Percentiles rank a stretch among this genome's conserved stretches.
Conservation (phyloP, 2,329 filamentous ascomycete genomes). For the Arthrocladium fulminans region DNA sequence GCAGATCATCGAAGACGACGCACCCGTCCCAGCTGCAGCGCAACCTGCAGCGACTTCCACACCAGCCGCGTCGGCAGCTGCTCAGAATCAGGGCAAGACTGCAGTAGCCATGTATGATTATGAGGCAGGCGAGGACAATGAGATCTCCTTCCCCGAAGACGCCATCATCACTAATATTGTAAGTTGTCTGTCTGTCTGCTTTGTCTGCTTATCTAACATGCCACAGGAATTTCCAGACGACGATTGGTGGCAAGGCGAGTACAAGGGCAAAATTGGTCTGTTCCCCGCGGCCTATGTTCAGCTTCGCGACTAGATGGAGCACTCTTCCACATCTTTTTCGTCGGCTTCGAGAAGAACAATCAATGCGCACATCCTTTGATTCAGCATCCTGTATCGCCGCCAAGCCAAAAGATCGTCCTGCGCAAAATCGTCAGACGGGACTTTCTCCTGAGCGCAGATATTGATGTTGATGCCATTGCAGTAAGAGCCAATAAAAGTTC, state of each 20-base stretch:
- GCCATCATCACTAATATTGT: slow-evolving; percentile 71
- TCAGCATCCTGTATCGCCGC: not conserved
- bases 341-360: too few species aligned
- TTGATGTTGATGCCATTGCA: not conserved
- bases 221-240: slow-evolving; percentile 89
- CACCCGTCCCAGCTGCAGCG: slow-evolving; percentile 25
- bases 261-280: slow-evolving; percentile 67
- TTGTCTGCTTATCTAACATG: slow-evolving; percentile 22
- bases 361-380: too few species aligned
- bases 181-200: slow-evolving; percentile 32
- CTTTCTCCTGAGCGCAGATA: slow-evolving; percentile 8
- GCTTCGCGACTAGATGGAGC: slow-evolving; percentile 31
- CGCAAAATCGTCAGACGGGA: slow-evolving; percentile 9
- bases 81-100: slow-evolving; percentile 45
- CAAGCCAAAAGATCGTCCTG: not conserved
- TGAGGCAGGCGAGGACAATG: slow-evolving; percentile 90
- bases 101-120: slow-evolving; percentile 91
- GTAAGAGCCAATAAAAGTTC: slow-evolving; percentile 8
- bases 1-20: slow-evolving; percentile 60
- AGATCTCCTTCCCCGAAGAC: slow-evolving; percentile 76
- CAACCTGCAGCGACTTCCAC: slow-evolving; percentile 7
- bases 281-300: slow-evolving; percentile 56
- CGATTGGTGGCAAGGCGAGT: slow-evolving; percentile 96
- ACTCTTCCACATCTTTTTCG: too few species aligned
- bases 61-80: slow-evolving; percentile 29